Evolutionary conservation across 148 eudicot genomes (phyloP), one percentile per base, ranked within the genome.

Genomic region (Camellia japonica): DNA sequence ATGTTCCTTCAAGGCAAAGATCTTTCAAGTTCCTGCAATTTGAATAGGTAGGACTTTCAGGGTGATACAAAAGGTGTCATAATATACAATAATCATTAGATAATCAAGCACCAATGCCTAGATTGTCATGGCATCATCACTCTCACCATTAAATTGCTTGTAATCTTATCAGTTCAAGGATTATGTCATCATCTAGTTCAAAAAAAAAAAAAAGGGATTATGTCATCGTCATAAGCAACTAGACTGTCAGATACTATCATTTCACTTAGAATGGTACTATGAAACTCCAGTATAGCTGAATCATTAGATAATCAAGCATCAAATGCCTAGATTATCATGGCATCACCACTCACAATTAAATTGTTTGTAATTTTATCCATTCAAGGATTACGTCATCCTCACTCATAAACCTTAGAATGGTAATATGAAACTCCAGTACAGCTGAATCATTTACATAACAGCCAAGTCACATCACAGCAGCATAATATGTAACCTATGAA

Each of bases 1-100:
- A 83, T 55, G 92, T 91, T 76, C 98, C 98, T 82, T 83, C 82
- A 59, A 95, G 91, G 89, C 91, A 84, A 10, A 94, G 91, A 84
- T 91, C 85, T 77, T 73, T 83, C 86, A 94, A 81, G 82, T 89
- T 85, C 97, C 98, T 95, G 91, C 71, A 81, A 82, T 18, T 63
- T 70, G 70, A 20, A 70, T 15, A 64, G 44, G 30, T 42, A 8
- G 10, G 11, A 67, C 10, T 51, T 63, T 7, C 19, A 54, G 59
- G 19, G 65, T 30, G 14, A n/a, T 42, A 16, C 18, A 71, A 30
- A 18, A 74, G 38, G 20, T 14, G 11, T 41, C 13, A 23, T 23
- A 62, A 63, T 13, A 46, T 46, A 43, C 44, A 62, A 63, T 44
- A 11, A 42, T 44, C 38, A 30, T 30, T 30, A 30, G 38, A 30